phyloP scores from a whole-genome alignment of 345 rosid genomes.

The Pugionium dolabratum region DNA sequence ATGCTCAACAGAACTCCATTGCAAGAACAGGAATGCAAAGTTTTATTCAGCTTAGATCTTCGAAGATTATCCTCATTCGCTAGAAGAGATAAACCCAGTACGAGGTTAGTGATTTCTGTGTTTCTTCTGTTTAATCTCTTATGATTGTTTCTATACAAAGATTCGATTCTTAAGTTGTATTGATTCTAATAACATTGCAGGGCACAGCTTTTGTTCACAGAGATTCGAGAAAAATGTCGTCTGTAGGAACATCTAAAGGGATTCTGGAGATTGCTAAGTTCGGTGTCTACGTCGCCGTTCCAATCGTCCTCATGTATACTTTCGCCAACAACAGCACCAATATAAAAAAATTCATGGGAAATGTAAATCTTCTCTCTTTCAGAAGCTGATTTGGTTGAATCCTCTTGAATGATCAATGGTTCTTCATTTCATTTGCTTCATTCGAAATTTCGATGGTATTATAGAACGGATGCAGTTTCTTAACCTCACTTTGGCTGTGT shows the following conservation, averaged over 20 bases:
- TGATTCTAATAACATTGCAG: constrained; percentile 17
- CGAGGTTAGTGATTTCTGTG: constrained; percentile 34
- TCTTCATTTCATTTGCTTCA: not conserved
- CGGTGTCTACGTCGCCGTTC: constrained; percentile 63
- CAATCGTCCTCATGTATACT: constrained; percentile 66
- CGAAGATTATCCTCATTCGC: constrained; percentile 36
- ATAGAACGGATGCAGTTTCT: not conserved
- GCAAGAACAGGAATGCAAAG: constrained; percentile 30
- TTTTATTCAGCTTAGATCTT: constrained; percentile 30
- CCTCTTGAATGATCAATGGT: not conserved
- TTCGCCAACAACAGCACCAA: constrained; percentile 78
- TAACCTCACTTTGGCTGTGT: not conserved
- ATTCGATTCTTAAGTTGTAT: not conserved
- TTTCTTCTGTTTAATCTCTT: not conserved
- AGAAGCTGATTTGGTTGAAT: too few species aligned
- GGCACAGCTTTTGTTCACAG: constrained; percentile 38
- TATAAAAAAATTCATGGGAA: constrained; percentile 78
- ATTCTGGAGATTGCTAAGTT: constrained; percentile 77
- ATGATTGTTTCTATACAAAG: not conserved
- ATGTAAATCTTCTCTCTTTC: too few species aligned
- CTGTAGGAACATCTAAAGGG: constrained; percentile 68
- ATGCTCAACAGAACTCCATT: not conserved
- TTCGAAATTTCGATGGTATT: not conserved
- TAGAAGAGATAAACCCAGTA: constrained; percentile 30
- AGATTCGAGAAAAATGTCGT: constrained; percentile 51